A percentile compares a stretch with the other conserved stretches of the same genome.
phyloP scores from a whole-genome alignment of 1,284 basidiomycete species.

The Ganoderma boninense region DNA sequence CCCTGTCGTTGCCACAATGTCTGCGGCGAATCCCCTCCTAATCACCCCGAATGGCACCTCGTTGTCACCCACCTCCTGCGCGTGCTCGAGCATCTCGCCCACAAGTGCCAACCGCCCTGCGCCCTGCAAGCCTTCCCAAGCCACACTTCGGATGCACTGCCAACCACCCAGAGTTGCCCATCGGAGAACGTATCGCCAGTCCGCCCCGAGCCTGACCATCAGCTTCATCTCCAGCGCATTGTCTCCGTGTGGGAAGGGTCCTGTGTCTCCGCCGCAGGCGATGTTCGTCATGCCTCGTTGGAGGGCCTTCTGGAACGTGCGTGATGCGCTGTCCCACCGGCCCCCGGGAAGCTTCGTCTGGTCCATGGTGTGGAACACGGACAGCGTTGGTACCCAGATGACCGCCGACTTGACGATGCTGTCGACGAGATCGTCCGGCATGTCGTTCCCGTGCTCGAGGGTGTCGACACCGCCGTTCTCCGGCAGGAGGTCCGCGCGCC shows the following conservation, averaged over 20 bases:
- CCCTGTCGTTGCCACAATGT: slow-evolving; percentile 61
- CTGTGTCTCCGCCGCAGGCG: slow-evolving; percentile 71
- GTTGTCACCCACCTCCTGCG: slow-evolving; percentile 53
- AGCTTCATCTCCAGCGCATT: slow-evolving; percentile 70
- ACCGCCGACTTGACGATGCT: slow-evolving; percentile 32
- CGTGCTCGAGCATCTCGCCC: slow-evolving; percentile 40
- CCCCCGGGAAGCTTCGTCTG: slow-evolving; percentile 34
- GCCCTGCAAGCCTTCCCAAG: slow-evolving; percentile 57
- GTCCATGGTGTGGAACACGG: slow-evolving; percentile 52
- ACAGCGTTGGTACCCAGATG: slow-evolving; percentile 69
- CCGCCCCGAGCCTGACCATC: slow-evolving; percentile 65
- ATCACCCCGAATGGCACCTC: slow-evolving; percentile 66
- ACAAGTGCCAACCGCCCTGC: slow-evolving; percentile 43
- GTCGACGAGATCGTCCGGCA: slow-evolving; percentile 42
- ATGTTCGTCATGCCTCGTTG: slow-evolving; percentile 53
- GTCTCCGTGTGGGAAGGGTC: slow-evolving; percentile 66
- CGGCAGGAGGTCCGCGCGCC: slow-evolving; percentile 48
- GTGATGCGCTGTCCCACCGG: slow-evolving; percentile 49
- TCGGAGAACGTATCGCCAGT: slow-evolving; percentile 59
- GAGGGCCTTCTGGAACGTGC: slow-evolving; percentile 57
- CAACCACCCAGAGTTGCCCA: slow-evolving; percentile 70
- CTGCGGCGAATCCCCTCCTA: slow-evolving; percentile 62
- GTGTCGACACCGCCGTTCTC: slow-evolving; percentile 52
- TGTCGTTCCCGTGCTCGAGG: slow-evolving; percentile 55
- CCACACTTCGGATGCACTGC: slow-evolving; percentile 59